Base-by-base conservation (phyloP, 1,284 basidiomycete species). In the Cerioporus squamosus region DNA sequence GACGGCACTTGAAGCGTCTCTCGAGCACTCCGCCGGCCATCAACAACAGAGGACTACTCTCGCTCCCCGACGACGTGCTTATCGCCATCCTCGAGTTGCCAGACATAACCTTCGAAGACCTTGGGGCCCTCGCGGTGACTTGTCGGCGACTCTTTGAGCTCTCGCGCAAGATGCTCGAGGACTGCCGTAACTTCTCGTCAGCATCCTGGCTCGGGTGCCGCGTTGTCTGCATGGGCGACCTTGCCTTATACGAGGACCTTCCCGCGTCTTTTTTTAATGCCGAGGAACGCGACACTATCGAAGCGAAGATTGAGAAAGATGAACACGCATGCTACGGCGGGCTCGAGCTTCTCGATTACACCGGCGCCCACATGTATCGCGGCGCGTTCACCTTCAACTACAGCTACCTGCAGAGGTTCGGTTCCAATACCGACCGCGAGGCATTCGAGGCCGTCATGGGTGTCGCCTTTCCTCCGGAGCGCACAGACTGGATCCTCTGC, bases 401-500 rank as follows among this genome's bases (percentile, higher is more conserved):
- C 26, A n/a, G 12, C 26, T 46, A n/a, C 3, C 24, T 46, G 26
- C 14, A 18, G n/a, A 22, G 17, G 10, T 47, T 57, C 20, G 33
- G 18, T 1, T 12, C 20, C 14, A 10, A 36, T 15, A 9, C 51
- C 6, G 56, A 57, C 40, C 47, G 33, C 9, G 29, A 18, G 12
- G 36, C 43, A 7, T 45, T 44, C 36, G 14, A 40, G 17, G 43
- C 45, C 18, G 40, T 48, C 22, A 20, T 38, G 12, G 51, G n/a
- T 6, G 33, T 42, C 18, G 43, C 33, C 2, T 51, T 39, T 40
- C 57, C 57, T 3, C 17, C 23, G 20, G 26, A 51, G 24, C 57
- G 53, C 22, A 44, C 43, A 17, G 53, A 59, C 44, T 59, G 57
- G 57, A 40, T 47, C 12, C 29, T 59, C n/a, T 46, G 46, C 43